Evolutionary conservation across 257 asterid species (phyloP).

Genomic region (Ilex aquifolium): DNA sequence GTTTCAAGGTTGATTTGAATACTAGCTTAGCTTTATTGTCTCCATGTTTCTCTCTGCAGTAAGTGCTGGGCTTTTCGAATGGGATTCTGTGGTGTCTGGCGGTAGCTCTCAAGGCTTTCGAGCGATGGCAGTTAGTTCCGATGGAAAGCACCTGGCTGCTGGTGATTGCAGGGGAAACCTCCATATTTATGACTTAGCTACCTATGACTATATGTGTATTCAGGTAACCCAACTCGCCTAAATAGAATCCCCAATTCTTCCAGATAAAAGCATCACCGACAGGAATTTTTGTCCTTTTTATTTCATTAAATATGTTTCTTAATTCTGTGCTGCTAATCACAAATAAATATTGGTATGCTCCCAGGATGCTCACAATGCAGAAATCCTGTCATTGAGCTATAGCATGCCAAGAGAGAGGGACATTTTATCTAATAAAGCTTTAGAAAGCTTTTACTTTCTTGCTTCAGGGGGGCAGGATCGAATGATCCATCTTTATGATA

Average conservation of each 20-base stretch:
- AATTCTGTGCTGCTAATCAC: slow-evolving; percentile 7
- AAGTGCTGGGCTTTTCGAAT: slow-evolving; percentile 60
- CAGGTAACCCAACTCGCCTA: slow-evolving; percentile 30
- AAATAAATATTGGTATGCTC: slow-evolving; percentile 13
- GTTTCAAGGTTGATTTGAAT: too few species aligned
- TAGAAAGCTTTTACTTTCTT: slow-evolving; percentile 35
- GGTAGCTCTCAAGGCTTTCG: slow-evolving; percentile 44
- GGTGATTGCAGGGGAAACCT: slow-evolving; percentile 70
- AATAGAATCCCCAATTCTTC: slow-evolving; percentile 9
- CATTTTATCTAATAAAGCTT: slow-evolving; percentile 18
- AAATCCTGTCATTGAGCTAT: slow-evolving; percentile 57
- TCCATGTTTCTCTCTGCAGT: slow-evolving; percentile 32
- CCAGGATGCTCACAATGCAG: slow-evolving; percentile 64
- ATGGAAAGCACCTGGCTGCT: slow-evolving; percentile 65
- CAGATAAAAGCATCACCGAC: slow-evolving; percentile 5
- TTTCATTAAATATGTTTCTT: neutral
- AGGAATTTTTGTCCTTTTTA: neutral
- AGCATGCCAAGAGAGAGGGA: slow-evolving; percentile 28
- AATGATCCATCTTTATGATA: slow-evolving; percentile 51
- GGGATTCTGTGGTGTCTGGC: slow-evolving; percentile 47
- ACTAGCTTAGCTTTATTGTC: neutral
- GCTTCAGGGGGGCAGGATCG: slow-evolving; percentile 64
- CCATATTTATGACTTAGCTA: slow-evolving; percentile 46
- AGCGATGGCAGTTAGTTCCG: slow-evolving; percentile 65
- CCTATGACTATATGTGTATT: slow-evolving; percentile 42